phyloP scores from a whole-genome alignment of 192 early-diverging fungal genomes.

The Gamsiella multidivaricata region DNA sequence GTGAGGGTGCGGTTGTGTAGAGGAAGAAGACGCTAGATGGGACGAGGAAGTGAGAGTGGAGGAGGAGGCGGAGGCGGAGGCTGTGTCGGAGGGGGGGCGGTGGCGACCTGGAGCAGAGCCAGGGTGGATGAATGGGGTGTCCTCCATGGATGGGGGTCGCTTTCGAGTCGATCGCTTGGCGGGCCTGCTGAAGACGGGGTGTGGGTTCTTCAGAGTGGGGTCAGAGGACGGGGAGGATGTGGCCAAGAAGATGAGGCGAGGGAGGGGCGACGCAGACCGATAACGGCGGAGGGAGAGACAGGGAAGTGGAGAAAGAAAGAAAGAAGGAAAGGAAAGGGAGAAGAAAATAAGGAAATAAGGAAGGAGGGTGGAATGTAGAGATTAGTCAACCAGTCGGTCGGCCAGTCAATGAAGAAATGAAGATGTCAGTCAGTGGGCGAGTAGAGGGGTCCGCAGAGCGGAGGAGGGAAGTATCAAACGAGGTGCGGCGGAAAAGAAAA shows the following conservation, averaged over 20 bases:
- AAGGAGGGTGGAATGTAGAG: not conserved
- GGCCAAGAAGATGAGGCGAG: not conserved
- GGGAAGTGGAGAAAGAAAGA: conserved; percentile 4
- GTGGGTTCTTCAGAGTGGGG: too few relatives aligned
- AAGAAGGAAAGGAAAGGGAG: not conserved
- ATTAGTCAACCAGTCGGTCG: not conserved
- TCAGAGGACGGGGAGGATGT: not conserved
- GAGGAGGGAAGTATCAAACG: too few relatives aligned
- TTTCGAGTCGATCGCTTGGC: too few relatives aligned
- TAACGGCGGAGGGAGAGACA: not conserved
- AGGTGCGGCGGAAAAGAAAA: not conserved
- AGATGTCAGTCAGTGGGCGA: not conserved
- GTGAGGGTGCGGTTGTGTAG: too few relatives aligned
- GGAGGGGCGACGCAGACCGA: too few relatives aligned
- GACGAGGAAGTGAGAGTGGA: not conserved
- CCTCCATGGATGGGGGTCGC: too few relatives aligned
- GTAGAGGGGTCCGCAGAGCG: not conserved
- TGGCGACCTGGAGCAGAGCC: too few relatives aligned
- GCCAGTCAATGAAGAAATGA: too few relatives aligned
- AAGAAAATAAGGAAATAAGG: not conserved
- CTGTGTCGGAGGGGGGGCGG: too few relatives aligned
- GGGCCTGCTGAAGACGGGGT: too few relatives aligned
- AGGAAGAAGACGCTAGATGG: not conserved
- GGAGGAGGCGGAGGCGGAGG: too few relatives aligned
- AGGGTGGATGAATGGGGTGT: too few relatives aligned